Percentiles rank a stretch among this genome's conserved stretches.
Conservation (phyloP, 140 eudicot species). For the Anethum foeniculum region DNA sequence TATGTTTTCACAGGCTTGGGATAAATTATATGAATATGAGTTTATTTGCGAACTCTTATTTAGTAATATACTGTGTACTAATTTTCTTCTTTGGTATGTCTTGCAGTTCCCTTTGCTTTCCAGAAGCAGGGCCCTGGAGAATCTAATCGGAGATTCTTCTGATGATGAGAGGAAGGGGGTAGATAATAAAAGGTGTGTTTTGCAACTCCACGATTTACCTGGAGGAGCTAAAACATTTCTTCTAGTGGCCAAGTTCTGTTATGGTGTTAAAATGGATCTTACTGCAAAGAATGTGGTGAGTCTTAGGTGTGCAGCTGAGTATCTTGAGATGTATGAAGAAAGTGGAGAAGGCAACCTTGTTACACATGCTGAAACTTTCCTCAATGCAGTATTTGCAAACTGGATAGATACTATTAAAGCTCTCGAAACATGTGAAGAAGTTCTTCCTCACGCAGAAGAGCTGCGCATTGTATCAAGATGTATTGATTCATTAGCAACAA, state of each 20-base stretch:
- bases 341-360: conserved; percentile 62
- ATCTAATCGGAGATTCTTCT: conserved; percentile 37
- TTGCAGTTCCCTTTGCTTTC: conserved; percentile 66
- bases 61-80: not conserved
- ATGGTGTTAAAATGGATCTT: conserved; percentile 50
- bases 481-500: conserved; percentile 46
- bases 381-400: conserved; percentile 35
- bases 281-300: conserved; percentile 41
- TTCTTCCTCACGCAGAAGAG: conserved; percentile 39
- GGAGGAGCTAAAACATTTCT: conserved; percentile 56
- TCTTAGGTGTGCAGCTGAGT: conserved; percentile 64
- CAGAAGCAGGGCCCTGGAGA: conserved; percentile 48
- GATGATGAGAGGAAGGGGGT: conserved; percentile 32
- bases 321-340: conserved; percentile 66
- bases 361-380: conserved; percentile 33
- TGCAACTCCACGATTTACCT: conserved; percentile 53
- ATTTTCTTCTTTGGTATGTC: conserved; percentile 9
- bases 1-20: not conserved
- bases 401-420: conserved; percentile 56
- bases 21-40: not conserved
- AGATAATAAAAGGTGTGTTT: conserved; percentile 27
- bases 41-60: not conserved
- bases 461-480: conserved; percentile 53
- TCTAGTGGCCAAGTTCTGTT: conserved; percentile 58
- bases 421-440: conserved; percentile 49